Evolutionary conservation across 257 asterid genomes (phyloP).

Genomic region (Thymus quinquecostatus): DNA sequence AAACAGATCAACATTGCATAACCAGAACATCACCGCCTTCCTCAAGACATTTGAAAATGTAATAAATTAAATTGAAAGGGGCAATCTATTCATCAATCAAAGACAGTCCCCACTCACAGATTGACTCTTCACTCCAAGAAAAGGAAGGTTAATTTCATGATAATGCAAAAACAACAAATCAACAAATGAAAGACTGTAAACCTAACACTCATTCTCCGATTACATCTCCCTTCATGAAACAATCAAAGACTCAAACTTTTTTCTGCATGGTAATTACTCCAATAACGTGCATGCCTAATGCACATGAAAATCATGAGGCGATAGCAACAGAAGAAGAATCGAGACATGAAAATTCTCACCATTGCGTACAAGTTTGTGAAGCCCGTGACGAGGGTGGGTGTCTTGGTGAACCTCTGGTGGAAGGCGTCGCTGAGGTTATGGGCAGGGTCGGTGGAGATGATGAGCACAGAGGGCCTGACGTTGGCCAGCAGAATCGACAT

Average conservation of each 20-base stretch:
- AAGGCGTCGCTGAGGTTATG: constrained; percentile 96
- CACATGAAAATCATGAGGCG: background rate
- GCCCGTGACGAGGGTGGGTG: constrained; percentile 85
- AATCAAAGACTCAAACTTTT: background rate
- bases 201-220: too few relatives aligned
- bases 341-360: constrained; percentile 44
- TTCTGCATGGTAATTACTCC: background rate
- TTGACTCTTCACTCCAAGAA: background rate
- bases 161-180: background rate
- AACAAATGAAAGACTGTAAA: too few relatives aligned
- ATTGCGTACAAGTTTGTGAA: constrained; percentile 87
- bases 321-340: background rate
- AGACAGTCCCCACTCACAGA: background rate
- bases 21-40: constrained; percentile 6
- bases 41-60: background rate
- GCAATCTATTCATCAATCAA: background rate
- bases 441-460: constrained; percentile 95
- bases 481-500: constrained; percentile 65
- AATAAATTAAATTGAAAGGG: background rate
- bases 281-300: background rate
- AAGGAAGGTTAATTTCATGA: background rate
- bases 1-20: background rate
- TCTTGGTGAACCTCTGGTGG: constrained; percentile 83
- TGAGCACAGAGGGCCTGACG: constrained; percentile 79
- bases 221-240: background rate